Conservation (phyloP, 352 stramenopile genomes). For the Globisporangium camurandrum region DNA sequence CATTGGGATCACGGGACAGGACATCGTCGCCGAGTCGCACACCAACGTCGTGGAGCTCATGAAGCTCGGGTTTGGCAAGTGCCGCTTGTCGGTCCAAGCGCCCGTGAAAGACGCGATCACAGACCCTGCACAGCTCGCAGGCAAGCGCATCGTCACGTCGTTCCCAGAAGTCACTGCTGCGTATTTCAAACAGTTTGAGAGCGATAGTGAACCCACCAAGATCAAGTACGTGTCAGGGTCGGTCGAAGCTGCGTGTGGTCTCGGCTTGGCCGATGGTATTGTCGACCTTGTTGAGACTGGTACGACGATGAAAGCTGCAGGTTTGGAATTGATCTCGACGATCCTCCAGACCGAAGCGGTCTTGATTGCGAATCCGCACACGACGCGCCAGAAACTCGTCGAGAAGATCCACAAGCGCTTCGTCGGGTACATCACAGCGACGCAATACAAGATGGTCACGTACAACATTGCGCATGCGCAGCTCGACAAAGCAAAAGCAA, state of each 20-base stretch:
- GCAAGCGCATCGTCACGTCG: conserved; percentile 97
- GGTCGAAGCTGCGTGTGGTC: conserved; percentile 94
- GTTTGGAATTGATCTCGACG: conserved; percentile 92
- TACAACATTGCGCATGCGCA: conserved; percentile 95
- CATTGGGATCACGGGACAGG: conserved; percentile 96
- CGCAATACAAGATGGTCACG: conserved; percentile 96
- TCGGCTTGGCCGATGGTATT: conserved; percentile 97
- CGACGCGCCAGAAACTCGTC: conserved; percentile 56
- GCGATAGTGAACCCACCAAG: conserved; percentile 47
- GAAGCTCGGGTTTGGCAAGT: conserved; percentile 95
- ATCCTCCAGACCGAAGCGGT: conserved; percentile 92
- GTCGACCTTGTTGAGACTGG: conserved; percentile 98
- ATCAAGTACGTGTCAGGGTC: conserved; percentile 98
- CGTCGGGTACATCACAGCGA: conserved; percentile 94
- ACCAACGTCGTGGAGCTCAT: conserved; percentile 90
- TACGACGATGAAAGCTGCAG: conserved; percentile 97
- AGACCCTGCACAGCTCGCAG: conserved; percentile 78
- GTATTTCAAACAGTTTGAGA: conserved; percentile 94
- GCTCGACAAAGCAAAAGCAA: conserved; percentile 75
- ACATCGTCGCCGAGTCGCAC: conserved; percentile 90
- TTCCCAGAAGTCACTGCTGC: conserved; percentile 91
- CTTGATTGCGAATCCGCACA: conserved; percentile 86
- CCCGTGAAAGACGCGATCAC: conserved; percentile 86
- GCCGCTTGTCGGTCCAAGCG: conserved; percentile 92
- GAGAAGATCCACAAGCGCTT: conserved; percentile 91